These are phyloP conservation scores for Penicillium crustosum DNA, from an alignment of 2,329 filamentous ascomycete species.

Conservation along the genomic window DNA sequence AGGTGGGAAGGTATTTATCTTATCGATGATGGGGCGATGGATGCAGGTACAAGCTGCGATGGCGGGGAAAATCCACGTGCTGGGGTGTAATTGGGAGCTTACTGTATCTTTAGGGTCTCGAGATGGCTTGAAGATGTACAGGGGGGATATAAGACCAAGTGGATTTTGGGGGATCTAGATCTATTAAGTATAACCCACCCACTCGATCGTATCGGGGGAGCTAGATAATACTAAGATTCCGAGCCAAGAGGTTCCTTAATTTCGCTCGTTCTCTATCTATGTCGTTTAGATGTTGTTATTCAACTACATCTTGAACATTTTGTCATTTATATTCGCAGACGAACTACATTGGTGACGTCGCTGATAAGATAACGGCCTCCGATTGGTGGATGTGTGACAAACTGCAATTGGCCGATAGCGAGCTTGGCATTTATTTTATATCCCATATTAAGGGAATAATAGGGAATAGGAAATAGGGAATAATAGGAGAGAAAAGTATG, in stretches of 20 bases:
- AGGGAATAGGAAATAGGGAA: neutral
- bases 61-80: neutral
- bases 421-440: conserved; percentile 15
- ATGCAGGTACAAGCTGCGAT: conserved; percentile 2
- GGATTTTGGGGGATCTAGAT: conserved; percentile 2
- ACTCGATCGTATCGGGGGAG: neutral
- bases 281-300: neutral
- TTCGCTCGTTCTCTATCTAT: conserved; percentile 8
- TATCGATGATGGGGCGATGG: neutral
- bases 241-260: neutral
- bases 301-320: neutral
- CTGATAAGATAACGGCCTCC: conserved; percentile 32
- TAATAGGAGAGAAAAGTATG: neutral
- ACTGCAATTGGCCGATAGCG: conserved; percentile 26
- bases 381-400: conserved; percentile 30
- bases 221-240: neutral
- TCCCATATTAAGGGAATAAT: neutral
- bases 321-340: neutral
- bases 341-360: conserved; percentile 15
- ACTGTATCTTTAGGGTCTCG: neutral
- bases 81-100: neutral
- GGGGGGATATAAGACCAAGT: neutral
- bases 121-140: neutral
- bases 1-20: neutral
- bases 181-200: neutral